Conservation (phyloP, 257 asterid species). For the Ocimum tenuiflorum region DNA sequence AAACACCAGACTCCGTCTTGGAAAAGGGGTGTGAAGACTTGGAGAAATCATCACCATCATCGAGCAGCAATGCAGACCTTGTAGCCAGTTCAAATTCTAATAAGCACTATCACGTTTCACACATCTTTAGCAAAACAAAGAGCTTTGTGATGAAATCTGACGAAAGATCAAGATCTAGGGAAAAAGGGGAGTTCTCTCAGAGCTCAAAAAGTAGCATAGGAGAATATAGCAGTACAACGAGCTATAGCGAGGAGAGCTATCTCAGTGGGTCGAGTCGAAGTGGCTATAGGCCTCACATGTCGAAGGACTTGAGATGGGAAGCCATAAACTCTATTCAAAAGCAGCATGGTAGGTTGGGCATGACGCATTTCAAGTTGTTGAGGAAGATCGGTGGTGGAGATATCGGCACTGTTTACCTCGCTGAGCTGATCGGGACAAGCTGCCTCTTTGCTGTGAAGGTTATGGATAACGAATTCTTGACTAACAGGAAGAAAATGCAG, state of each 20-base stretch:
- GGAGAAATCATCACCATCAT: constrained; percentile 31
- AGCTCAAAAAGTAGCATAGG: constrained; percentile 80
- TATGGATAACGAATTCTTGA: constrained; percentile 59
- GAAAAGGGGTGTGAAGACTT: constrained; percentile 24
- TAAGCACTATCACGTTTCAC: constrained; percentile 22
- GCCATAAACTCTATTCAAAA: constrained; percentile 58
- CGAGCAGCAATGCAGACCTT: constrained; percentile 25
- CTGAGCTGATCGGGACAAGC: constrained; percentile 69
- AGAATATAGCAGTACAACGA: constrained; percentile 66
- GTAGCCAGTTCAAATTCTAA: constrained; percentile 24
- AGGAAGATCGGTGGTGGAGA: constrained; percentile 85
- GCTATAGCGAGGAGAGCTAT: constrained; percentile 69
- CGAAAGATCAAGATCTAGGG: constrained; percentile 50
- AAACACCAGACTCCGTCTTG: constrained; percentile 25
- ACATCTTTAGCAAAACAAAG: constrained; percentile 27
- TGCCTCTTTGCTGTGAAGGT: constrained; percentile 75
- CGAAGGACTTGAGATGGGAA: constrained; percentile 81
- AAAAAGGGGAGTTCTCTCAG: constrained; percentile 60
- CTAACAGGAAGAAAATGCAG: constrained; percentile 47
- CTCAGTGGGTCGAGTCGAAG: constrained; percentile 55
- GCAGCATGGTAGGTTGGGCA: constrained; percentile 51
- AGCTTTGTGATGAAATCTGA: constrained; percentile 29
- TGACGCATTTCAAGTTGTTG: constrained; percentile 62
- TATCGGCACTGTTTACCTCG: constrained; percentile 67
- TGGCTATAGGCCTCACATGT: constrained; percentile 78